Evolutionary conservation across 2,329 filamentous ascomycete species (phyloP).

Genomic region (Ophiostoma sp.): DNA sequence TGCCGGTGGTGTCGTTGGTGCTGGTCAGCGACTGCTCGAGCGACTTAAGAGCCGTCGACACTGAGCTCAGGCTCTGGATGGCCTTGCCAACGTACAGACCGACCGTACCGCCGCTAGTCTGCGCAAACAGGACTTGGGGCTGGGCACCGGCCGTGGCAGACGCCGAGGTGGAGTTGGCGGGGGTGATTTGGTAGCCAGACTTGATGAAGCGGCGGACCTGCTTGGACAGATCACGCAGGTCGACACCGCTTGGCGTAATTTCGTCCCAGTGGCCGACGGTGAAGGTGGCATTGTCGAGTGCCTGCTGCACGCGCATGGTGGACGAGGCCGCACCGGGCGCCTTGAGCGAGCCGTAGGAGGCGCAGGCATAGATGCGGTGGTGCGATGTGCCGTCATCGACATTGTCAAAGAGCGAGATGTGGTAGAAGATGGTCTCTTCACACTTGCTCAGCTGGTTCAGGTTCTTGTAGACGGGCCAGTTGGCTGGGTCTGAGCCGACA

Average conservation of each 20-base stretch:
- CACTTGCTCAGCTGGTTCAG: conserved; percentile 18
- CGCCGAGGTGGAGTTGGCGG: not conserved
- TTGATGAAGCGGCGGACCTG: conserved; percentile 37
- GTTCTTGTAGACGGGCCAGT: conserved; percentile 26
- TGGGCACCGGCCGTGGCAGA: not conserved
- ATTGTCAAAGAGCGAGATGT: conserved; percentile 23
- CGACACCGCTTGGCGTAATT: conserved; percentile 23
- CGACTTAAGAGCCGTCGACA: conserved; percentile 28
- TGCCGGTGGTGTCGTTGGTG: conserved; percentile 33
- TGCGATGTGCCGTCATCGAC: conserved; percentile 10
- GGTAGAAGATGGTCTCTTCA: conserved; percentile 24
- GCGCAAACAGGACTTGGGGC: conserved; percentile 37
- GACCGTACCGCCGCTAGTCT: conserved; percentile 35
- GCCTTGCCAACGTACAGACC: conserved; percentile 42
- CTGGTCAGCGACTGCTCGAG: conserved; percentile 34
- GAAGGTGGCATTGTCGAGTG: conserved; percentile 30
- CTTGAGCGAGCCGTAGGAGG: conserved; percentile 30
- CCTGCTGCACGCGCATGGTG: conserved; percentile 24
- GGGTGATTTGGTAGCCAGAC: conserved; percentile 26
- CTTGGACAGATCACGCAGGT: conserved; percentile 32
- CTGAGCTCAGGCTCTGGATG: conserved; percentile 32
- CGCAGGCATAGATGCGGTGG: conserved; percentile 29
- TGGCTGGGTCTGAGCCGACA: conserved; percentile 17
- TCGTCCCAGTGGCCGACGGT: conserved; percentile 36
- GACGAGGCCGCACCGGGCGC: not conserved